Evolutionary conservation across 1,139 yeast genomes (phyloP).

Genomic region (Yamadazyma siamensis): DNA sequence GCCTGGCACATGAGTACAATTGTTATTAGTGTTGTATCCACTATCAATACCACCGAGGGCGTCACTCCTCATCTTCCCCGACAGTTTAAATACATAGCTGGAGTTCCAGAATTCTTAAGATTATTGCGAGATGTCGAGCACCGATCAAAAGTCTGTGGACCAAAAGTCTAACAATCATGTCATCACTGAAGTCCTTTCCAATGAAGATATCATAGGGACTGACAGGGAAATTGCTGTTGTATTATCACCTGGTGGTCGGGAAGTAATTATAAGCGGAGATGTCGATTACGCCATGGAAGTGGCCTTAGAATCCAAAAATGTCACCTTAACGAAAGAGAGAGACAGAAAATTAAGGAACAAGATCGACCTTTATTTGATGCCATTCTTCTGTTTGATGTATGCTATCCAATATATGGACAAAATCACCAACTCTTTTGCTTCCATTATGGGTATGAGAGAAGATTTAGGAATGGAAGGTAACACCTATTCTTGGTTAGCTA

Average conservation of each 20-base stretch:
- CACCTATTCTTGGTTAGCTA: slow-evolving; percentile 46
- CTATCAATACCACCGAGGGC: too few relatives aligned
- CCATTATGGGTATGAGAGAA: slow-evolving; percentile 18
- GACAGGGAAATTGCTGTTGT: slow-evolving; percentile 20
- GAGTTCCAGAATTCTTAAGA: neutral
- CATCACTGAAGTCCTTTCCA: slow-evolving; percentile 1
- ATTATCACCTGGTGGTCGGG: slow-evolving; percentile 25
- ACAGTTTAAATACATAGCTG: too few relatives aligned
- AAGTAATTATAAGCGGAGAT: slow-evolving; percentile 23
- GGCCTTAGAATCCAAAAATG: slow-evolving; percentile 7
- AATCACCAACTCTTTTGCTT: slow-evolving; percentile 37
- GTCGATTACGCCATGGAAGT: slow-evolving; percentile 33
- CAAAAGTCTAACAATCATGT: neutral
- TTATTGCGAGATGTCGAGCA: slow-evolving; percentile 1
- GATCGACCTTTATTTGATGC: slow-evolving; percentile 50
- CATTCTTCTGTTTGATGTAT: slow-evolving; percentile 50
- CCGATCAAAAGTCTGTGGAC: neutral
- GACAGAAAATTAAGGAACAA: slow-evolving; percentile 28
- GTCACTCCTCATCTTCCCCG: too few relatives aligned
- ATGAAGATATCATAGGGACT: slow-evolving; percentile 10
- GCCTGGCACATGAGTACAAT: neutral
- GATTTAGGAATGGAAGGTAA: slow-evolving; percentile 20
- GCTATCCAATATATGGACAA: slow-evolving; percentile 33
- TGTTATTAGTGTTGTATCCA: neutral
- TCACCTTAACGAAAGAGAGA: slow-evolving; percentile 6